Percentiles rank a stretch among this genome's conserved stretches.
phyloP scores from a whole-genome alignment of 2,329 filamentous ascomycete genomes.

The Fusarium sp. region DNA sequence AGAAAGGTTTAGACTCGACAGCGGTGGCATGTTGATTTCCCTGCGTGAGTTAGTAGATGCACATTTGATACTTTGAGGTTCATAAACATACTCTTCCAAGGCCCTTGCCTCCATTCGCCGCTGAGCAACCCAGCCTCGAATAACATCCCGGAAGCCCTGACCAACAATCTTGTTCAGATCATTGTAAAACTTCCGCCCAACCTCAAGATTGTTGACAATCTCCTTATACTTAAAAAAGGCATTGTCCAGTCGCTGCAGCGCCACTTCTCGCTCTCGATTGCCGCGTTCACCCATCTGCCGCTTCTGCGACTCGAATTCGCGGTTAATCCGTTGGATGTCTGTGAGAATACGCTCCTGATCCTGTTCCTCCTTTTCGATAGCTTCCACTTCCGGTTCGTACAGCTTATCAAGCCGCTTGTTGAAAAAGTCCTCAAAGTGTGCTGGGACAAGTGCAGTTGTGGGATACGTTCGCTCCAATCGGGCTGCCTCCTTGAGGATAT shows the following conservation, averaged over 20 bases:
- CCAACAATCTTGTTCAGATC: slow-evolving; percentile 91
- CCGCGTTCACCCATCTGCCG: slow-evolving; percentile 74
- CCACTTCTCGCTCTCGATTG: slow-evolving; percentile 84
- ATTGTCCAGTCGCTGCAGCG: slow-evolving; percentile 89
- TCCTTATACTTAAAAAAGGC: slow-evolving; percentile 98
- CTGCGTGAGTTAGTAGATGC: slow-evolving; percentile 50
- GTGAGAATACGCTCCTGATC: slow-evolving; percentile 83
- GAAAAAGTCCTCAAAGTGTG: slow-evolving; percentile 94
- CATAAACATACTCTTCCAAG: slow-evolving; percentile 77
- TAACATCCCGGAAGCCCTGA: slow-evolving; percentile 81
- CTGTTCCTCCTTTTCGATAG: slow-evolving; percentile 78
- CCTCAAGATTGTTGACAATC: slow-evolving; percentile 91
- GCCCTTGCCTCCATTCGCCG: slow-evolving; percentile 85
- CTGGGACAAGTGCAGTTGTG: slow-evolving; percentile 86
- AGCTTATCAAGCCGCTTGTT: slow-evolving; percentile 81
- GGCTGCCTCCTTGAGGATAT: slow-evolving; percentile 86
- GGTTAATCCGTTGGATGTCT: slow-evolving; percentile 82
- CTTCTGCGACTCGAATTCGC: slow-evolving; percentile 81
- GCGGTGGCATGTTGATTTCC: slow-evolving; percentile 67
- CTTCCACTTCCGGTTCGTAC: slow-evolving; percentile 85
- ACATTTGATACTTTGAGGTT: background rate
- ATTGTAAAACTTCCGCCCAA: slow-evolving; percentile 96
- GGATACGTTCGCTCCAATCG: slow-evolving; percentile 89
- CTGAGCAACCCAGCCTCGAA: slow-evolving; percentile 84
- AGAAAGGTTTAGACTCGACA: slow-evolving; percentile 62